These are phyloP conservation scores for Centella asiatica DNA, from an alignment of 129 eudicot genomes.

Conservation along the genomic window DNA sequence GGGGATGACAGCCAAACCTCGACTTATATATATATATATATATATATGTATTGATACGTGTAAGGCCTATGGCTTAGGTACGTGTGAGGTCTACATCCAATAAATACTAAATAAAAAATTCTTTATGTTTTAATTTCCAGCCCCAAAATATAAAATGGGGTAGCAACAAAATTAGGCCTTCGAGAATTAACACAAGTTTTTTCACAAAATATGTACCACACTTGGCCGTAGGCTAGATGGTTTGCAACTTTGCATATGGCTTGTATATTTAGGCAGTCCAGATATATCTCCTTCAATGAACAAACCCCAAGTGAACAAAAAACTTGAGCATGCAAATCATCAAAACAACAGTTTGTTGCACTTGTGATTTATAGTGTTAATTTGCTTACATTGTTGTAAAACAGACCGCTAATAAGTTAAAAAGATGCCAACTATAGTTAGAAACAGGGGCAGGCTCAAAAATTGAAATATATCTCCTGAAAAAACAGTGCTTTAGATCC, in stretches of 20 bases:
- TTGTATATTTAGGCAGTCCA: no score
- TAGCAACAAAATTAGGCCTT: background rate
- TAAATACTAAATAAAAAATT: no score
- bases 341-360: background rate
- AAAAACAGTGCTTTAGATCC: no score
- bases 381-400: background rate
- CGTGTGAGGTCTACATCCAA: conserved; percentile 4
- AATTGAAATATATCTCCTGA: no score
- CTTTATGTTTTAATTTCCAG: background rate
- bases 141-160: background rate
- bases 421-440: background rate
- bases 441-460: background rate
- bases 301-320: no score
- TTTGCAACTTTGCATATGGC: no score
- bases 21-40: background rate
- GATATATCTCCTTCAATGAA: no score
- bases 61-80: background rate
- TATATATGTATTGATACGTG: background rate
- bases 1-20: background rate
- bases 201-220: no score
- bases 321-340: no score
- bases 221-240: no score
- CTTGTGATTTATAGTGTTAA: background rate
- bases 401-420: background rate
- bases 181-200: no score